Conservation (phyloP, 31 red algal genomes). For the Bonnemaisonia californica region DNA sequence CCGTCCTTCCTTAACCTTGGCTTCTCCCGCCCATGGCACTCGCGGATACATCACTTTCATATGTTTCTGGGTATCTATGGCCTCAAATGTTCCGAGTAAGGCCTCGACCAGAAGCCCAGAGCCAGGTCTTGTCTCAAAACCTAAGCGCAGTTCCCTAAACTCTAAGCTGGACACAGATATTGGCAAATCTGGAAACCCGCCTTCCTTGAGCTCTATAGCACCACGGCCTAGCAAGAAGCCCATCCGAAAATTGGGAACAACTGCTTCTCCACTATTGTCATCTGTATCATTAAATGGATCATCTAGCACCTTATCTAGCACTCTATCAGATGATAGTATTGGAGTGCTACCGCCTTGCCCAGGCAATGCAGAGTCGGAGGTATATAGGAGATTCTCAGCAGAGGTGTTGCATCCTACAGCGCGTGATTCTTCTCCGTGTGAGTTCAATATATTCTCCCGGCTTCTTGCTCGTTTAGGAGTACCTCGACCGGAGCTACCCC, state of each 20-base stretch:
- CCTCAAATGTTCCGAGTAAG: slow-evolving; percentile 80
- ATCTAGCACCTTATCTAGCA: background rate
- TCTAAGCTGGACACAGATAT: slow-evolving; percentile 64
- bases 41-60: slow-evolving; percentile 80
- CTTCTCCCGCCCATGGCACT: slow-evolving; percentile 73
- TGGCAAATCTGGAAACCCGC: slow-evolving; percentile 59
- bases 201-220: slow-evolving; percentile 69
- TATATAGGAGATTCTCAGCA: too few species aligned
- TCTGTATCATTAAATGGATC: background rate
- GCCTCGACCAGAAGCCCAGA: slow-evolving; percentile 70
- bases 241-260: slow-evolving; percentile 78
- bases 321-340: too few species aligned
- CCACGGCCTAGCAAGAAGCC: slow-evolving; percentile 69
- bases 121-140: slow-evolving; percentile 73
- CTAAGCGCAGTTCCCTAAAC: slow-evolving; percentile 76
- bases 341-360: too few species aligned
- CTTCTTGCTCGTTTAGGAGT: background rate
- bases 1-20: background rate
- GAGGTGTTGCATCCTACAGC: too few species aligned
- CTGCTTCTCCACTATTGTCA: slow-evolving; percentile 18
- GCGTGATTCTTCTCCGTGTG: too few species aligned
- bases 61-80: slow-evolving; percentile 57
- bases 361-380: too few species aligned
- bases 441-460: background rate
- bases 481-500: background rate